These are phyloP conservation scores for Sclerotinia nivalis DNA, from an alignment of 2,329 filamentous ascomycete species.

Conservation along the genomic window DNA sequence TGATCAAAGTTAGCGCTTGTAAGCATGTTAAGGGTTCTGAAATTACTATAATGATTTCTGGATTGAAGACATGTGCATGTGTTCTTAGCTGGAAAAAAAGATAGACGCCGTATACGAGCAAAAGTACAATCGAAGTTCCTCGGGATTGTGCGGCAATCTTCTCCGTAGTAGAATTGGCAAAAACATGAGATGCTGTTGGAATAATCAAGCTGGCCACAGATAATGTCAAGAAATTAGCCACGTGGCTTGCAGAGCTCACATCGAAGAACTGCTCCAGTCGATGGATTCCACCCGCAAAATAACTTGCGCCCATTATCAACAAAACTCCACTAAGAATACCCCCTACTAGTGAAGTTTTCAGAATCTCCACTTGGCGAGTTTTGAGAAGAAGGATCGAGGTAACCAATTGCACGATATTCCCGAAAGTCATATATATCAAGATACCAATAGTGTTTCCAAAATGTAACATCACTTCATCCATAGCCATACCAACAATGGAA, in stretches of 20 bases:
- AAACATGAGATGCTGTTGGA: slow-evolving; percentile 75
- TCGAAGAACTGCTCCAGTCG: slow-evolving; percentile 84
- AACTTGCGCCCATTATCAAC: slow-evolving; percentile 62
- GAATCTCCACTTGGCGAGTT: slow-evolving; percentile 62
- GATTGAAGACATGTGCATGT: slow-evolving; percentile 13
- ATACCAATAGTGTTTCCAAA: slow-evolving; percentile 82
- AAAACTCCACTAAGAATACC: slow-evolving; percentile 72
- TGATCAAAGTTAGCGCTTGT: slow-evolving; percentile 35
- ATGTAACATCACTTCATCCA: slow-evolving; percentile 78
- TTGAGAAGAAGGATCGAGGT: slow-evolving; percentile 3
- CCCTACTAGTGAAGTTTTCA: slow-evolving; percentile 86
- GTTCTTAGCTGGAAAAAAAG: background rate
- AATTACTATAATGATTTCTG: background rate
- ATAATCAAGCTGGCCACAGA: slow-evolving; percentile 79
- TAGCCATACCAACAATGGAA: slow-evolving; percentile 80
- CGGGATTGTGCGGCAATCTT: background rate
- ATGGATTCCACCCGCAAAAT: slow-evolving; percentile 70
- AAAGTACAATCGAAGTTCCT: slow-evolving; percentile 36
- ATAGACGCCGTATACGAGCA: slow-evolving; percentile 30
- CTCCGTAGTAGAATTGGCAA: slow-evolving; percentile 36
- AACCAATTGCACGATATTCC: slow-evolving; percentile 67
- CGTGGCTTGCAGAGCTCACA: slow-evolving; percentile 83
- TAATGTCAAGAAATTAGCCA: slow-evolving; percentile 66
- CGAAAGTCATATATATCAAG: slow-evolving; percentile 81
- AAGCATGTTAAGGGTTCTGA: slow-evolving; percentile 28